Evolutionary conservation across 805 yeast genomes (phyloP), one percentile per base, ranked within the genome.

Genomic region (Lachancea kluyveri): DNA sequence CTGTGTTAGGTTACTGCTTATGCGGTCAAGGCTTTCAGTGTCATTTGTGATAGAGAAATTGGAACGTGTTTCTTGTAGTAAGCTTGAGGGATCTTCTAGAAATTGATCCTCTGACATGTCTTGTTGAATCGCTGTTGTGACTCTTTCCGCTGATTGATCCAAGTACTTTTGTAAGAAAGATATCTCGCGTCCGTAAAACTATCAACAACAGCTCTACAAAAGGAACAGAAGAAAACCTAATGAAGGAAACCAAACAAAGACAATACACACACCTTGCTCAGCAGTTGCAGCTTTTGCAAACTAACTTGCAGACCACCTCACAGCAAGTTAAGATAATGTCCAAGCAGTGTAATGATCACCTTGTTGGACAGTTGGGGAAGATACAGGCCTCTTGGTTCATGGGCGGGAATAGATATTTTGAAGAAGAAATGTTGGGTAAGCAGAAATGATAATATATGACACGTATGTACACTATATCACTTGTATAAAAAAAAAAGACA

Each of bases 321-420:
- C 34, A 33, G 11, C 57, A 54, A 20, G 30, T 57, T 30, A 46
- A 48, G 13, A 33, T 40, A 7, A 45, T 55, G 58, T 50, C 59
- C 7, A 37, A 33, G n/a, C 58, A 54, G 22, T 51, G 59, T 30
- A 50, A 52, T 14, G 41, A 46, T 18, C 48, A 54, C 28, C 31
- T 54, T 19, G 48, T 57, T 5, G 53, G 52, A 8, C 58, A 54
- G 29, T 30, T 57, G 15, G 62, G 62, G 6, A 52, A 50, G 28
- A 40, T 50, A 1, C 52, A 55, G 26, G 52, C 58, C 3, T 45
- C 55, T 33, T 50, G 55, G 53, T 44, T 57, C 24, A 49, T 54
- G 17, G 54, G 59, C 7, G 48, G 58, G 15, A 54, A 55, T 22
- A 35, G 48, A 17, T 45, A 40, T 20, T 48, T 44, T 15, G 49